phyloP scores from a whole-genome alignment of 345 rosid genomes.

The Boechera stricta region DNA sequence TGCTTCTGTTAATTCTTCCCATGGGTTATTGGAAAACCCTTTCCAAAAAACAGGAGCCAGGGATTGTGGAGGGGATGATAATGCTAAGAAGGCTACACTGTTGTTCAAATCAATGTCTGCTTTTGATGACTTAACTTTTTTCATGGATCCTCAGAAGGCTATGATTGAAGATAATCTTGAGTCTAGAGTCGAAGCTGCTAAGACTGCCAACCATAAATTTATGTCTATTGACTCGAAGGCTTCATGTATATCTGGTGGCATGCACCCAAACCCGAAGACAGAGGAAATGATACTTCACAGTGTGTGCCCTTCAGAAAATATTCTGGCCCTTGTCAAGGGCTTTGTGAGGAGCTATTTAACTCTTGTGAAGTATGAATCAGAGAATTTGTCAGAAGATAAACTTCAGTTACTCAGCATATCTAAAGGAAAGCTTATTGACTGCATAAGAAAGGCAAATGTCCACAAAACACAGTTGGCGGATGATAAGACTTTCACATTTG shows the following conservation, averaged over 20 bases:
- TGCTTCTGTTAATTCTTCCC: constrained; percentile 43
- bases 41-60: constrained; percentile 44
- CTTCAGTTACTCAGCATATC: constrained; percentile 57
- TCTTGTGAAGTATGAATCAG: constrained; percentile 56
- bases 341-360: constrained; percentile 60
- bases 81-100: constrained; percentile 52
- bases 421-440: constrained; percentile 55
- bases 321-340: constrained; percentile 48
- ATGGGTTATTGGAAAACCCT: constrained; percentile 36
- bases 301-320: constrained; percentile 53
- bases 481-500: constrained; percentile 54
- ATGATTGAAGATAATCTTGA: constrained; percentile 47
- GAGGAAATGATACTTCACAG: constrained; percentile 50
- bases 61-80: constrained; percentile 46
- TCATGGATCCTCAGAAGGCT: constrained; percentile 78
- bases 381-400: constrained; percentile 48
- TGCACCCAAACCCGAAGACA: constrained; percentile 40
- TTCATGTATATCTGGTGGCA: constrained; percentile 41
- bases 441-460: constrained; percentile 49
- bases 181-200: constrained; percentile 41
- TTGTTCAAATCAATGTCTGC: constrained; percentile 71
- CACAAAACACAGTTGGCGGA: constrained; percentile 41
- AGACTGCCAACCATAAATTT: constrained; percentile 46
- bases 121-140: constrained; percentile 82
- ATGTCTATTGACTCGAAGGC: constrained; percentile 38